Evolutionary conservation across 129 eudicot genomes (phyloP).

Genomic region (Tagetes patula): DNA sequence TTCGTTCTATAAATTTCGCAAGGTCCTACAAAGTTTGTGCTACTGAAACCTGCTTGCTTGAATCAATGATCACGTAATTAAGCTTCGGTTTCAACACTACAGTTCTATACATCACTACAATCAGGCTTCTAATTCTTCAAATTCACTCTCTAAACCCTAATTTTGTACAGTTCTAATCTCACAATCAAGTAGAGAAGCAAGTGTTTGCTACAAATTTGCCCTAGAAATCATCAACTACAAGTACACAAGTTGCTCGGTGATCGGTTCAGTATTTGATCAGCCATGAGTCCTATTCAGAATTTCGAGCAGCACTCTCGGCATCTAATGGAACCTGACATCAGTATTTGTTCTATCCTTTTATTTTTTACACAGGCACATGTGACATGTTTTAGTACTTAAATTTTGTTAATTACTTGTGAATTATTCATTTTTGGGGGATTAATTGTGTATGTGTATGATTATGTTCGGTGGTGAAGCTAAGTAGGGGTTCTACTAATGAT

Average conservation of each 20-base stretch:
- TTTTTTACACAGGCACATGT: not conserved
- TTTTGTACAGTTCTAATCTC: constrained; percentile 13
- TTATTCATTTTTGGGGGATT: not conserved
- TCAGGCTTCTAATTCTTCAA: not conserved
- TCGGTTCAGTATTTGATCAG: constrained; percentile 24
- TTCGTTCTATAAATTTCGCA: not conserved
- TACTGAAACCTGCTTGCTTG: not conserved
- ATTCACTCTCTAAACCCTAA: not conserved
- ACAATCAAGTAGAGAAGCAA: constrained; percentile 15
- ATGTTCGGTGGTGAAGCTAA: no score
- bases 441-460: not conserved
- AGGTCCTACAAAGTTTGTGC: not conserved
- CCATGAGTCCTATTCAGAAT: constrained; percentile 95
- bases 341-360: constrained; percentile 38
- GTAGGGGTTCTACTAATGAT: no score
- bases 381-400: not conserved
- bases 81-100: not conserved
- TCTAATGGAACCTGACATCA: constrained; percentile 74
- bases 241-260: constrained; percentile 11
- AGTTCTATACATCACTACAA: not conserved
- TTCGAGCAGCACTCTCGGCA: constrained; percentile 95
- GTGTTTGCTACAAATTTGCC: constrained; percentile 29
- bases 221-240: constrained; percentile 32
- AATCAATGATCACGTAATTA: constrained; percentile 5
- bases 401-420: not conserved